Evolutionary conservation across 202 grass and related monocot species (phyloP).

Genomic region (Bolboschoenoplectus hybrid): DNA sequence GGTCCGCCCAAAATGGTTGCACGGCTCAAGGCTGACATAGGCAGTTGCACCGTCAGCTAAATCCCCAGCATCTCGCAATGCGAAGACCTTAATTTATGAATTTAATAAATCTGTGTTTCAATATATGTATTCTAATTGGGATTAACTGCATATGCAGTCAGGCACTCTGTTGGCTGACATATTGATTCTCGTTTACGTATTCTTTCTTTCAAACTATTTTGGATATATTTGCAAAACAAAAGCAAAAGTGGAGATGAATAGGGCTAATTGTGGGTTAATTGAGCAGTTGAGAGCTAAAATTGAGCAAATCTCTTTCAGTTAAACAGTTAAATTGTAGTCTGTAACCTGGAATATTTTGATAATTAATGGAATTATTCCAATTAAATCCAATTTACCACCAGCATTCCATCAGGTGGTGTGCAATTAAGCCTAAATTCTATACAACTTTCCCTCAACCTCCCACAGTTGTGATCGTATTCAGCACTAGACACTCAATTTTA

Average conservation of each 20-base stretch:
- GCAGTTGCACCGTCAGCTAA: conserved; percentile 74
- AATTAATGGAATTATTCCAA: conserved; percentile 15
- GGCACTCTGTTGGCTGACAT: too few relatives aligned
- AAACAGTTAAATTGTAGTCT: neutral
- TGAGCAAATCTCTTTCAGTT: neutral
- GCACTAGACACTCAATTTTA: neutral
- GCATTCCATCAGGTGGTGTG: neutral
- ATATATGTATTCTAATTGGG: neutral
- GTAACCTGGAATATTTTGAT: neutral
- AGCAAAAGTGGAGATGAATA: neutral
- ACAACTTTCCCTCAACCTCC: neutral
- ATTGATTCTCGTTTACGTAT: neutral
- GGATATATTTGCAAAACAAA: neutral
- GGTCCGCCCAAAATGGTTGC: conserved; percentile 88
- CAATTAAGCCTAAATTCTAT: neutral
- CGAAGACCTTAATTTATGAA: conserved; percentile 72
- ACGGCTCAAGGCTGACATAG: conserved; percentile 87
- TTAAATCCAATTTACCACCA: neutral
- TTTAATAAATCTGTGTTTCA: neutral
- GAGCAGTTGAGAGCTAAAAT: neutral
- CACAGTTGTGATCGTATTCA: neutral
- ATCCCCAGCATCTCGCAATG: conserved; percentile 72
- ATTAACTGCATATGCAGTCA: neutral
- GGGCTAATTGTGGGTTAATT: neutral
- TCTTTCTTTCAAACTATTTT: neutral